Conservation (phyloP, 2,329 filamentous ascomycete genomes). For the Triangularia setosa region DNA sequence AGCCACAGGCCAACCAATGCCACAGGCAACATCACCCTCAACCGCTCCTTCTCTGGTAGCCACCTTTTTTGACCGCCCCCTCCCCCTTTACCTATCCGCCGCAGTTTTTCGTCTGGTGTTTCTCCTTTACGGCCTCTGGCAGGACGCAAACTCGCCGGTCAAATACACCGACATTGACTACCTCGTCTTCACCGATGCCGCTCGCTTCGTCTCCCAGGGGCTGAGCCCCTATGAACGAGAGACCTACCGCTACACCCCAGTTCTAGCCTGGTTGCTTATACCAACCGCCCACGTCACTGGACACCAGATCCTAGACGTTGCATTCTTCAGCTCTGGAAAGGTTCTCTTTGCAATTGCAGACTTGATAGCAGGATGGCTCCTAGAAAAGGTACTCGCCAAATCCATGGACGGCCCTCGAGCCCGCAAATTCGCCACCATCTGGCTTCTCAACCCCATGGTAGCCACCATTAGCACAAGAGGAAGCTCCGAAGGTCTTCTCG, state of each 20-base stretch:
- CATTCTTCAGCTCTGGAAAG: slow-evolving; percentile 82
- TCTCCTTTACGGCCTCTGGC: slow-evolving; percentile 84
- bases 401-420: slow-evolving; percentile 53
- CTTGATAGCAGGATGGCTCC: slow-evolving; percentile 77
- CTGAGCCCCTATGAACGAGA: slow-evolving; percentile 80
- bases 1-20: background rate
- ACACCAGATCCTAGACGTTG: slow-evolving; percentile 22
- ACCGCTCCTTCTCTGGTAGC: slow-evolving; percentile 22
- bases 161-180: slow-evolving; percentile 99
- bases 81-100: slow-evolving; percentile 53
- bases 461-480: slow-evolving; percentile 93
- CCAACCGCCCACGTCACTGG: slow-evolving; percentile 62
- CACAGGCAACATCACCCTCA: background rate
- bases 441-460: slow-evolving; percentile 97
- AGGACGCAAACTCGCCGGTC: slow-evolving; percentile 85
- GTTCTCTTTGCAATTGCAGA: slow-evolving; percentile 80
- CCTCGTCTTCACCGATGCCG: slow-evolving; percentile 93
- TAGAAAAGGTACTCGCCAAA: slow-evolving; percentile 43
- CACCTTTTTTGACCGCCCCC: slow-evolving; percentile 36
- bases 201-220: slow-evolving; percentile 66
- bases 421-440: slow-evolving; percentile 76
- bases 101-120: slow-evolving; percentile 66
- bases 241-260: slow-evolving; percentile 94
- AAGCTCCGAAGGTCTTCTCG: slow-evolving; percentile 86
- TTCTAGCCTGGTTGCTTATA: slow-evolving; percentile 85